Evolutionary conservation across 2,329 filamentous ascomycete genomes (phyloP).

Genomic region (Exophiala sp.): DNA sequence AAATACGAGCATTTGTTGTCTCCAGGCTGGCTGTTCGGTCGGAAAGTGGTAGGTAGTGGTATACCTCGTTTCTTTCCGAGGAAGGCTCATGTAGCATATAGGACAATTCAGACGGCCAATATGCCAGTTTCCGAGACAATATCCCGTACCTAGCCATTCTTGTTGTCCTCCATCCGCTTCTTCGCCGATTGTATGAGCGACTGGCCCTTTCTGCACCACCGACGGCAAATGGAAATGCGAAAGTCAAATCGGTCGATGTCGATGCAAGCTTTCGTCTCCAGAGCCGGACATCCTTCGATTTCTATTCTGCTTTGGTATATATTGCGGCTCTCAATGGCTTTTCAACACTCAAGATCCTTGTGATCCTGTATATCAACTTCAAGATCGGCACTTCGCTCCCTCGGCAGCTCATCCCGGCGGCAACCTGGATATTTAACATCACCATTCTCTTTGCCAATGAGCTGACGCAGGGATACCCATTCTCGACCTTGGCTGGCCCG

Average conservation of each 20-base stretch:
- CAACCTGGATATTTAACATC: slow-evolving; percentile 88
- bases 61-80: not conserved
- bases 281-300: slow-evolving; percentile 75
- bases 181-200: slow-evolving; percentile 65
- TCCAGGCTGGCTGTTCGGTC: slow-evolving; percentile 84
- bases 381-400: slow-evolving; percentile 68
- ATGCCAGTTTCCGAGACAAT: slow-evolving; percentile 76
- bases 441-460: slow-evolving; percentile 84
- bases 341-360: slow-evolving; percentile 73
- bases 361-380: slow-evolving; percentile 77
- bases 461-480: slow-evolving; percentile 68
- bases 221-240: slow-evolving; percentile 4
- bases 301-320: slow-evolving; percentile 72
- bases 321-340: slow-evolving; percentile 75
- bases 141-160: slow-evolving; percentile 72
- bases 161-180: slow-evolving; percentile 69
- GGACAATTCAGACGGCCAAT: slow-evolving; percentile 89
- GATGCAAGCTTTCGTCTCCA: slow-evolving; percentile 56
- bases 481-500: slow-evolving; percentile 55
- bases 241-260: slow-evolving; percentile 2
- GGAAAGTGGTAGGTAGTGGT: slow-evolving; percentile 64
- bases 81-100: slow-evolving; percentile 35
- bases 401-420: slow-evolving; percentile 61
- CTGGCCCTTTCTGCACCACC: slow-evolving; percentile 20
- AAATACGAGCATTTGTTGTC: slow-evolving; percentile 66